phyloP scores from a whole-genome alignment of 768 basidiomycete genomes.

The Calocybe indica region DNA sequence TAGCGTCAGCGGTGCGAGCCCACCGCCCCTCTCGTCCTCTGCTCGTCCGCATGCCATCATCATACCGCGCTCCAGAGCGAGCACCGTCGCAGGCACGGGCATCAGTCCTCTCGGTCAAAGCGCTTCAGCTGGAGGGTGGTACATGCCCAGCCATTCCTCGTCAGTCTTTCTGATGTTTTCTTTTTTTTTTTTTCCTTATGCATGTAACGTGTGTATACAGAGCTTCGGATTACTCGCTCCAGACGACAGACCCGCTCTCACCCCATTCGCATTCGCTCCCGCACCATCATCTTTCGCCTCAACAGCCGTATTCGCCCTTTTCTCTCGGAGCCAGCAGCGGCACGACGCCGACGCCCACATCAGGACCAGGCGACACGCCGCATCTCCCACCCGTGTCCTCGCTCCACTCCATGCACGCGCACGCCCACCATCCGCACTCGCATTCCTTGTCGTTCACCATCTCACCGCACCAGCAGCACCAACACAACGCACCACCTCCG shows the following conservation, averaged over 20 bases:
- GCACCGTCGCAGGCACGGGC: constrained; percentile 13
- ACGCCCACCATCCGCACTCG: not conserved
- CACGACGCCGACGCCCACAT: constrained; percentile 13
- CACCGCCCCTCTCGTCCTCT: constrained; percentile 26
- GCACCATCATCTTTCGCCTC: constrained; percentile 20
- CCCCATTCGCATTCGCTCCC: constrained; percentile 23
- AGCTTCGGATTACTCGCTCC: constrained; percentile 30
- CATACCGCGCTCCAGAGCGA: constrained; percentile 39
- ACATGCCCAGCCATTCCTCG: constrained; percentile 22
- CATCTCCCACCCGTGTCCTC: constrained; percentile 18
- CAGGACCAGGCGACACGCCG: constrained; percentile 3
- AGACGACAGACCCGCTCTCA: constrained; percentile 33
- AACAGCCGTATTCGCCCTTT: constrained; percentile 22
- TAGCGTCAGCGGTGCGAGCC: constrained; percentile 52
- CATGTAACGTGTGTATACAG: not conserved
- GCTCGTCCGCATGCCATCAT: constrained; percentile 62
- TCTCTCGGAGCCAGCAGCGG: constrained; percentile 7
- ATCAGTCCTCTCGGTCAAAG: constrained; percentile 7
- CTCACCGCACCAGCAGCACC: not conserved
- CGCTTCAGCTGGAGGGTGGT: constrained; percentile 18
- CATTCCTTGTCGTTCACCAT: not conserved
- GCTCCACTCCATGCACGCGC: constrained; percentile 10
- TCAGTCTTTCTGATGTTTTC: constrained; percentile 9
- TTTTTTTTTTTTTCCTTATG: not conserved
- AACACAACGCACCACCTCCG: not conserved